Percentiles rank a stretch among this genome's conserved stretches.
These are phyloP conservation scores for Zymoseptoria brevis DNA, from an alignment of 2,329 filamentous ascomycete species.

Conservation along the genomic window DNA sequence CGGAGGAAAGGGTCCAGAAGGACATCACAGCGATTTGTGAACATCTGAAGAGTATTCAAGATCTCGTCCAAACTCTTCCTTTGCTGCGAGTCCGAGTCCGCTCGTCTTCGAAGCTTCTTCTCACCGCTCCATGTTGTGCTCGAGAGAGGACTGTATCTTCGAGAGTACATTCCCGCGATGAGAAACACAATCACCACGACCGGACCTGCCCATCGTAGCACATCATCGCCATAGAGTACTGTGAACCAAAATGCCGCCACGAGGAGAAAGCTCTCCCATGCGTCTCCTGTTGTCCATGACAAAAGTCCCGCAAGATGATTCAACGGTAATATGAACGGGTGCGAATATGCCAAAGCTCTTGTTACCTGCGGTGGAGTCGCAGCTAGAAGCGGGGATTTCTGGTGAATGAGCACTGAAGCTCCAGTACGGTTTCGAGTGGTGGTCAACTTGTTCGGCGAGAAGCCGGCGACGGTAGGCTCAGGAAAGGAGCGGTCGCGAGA, in stretches of 20 bases:
- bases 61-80: slow-evolving; percentile 97
- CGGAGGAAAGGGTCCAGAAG: slow-evolving; percentile 80
- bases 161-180: slow-evolving; percentile 86
- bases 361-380: slow-evolving; percentile 94
- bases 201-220: slow-evolving; percentile 76
- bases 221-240: slow-evolving; percentile 74
- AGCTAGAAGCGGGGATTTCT: slow-evolving; percentile 87
- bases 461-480: slow-evolving; percentile 74
- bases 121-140: slow-evolving; percentile 70
- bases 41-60: slow-evolving; percentile 81
- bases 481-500: slow-evolving; percentile 11
- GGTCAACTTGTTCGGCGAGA: slow-evolving; percentile 73
- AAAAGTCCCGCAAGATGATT: slow-evolving; percentile 78
- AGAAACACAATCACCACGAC: slow-evolving; percentile 70
- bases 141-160: slow-evolving; percentile 81
- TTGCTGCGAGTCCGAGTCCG: slow-evolving; percentile 53
- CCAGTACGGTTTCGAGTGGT: slow-evolving; percentile 13
- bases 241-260: slow-evolving; percentile 78
- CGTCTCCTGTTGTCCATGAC: slow-evolving; percentile 88
- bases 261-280: slow-evolving; percentile 94
- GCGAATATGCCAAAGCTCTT: slow-evolving; percentile 86
- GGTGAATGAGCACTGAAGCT: slow-evolving; percentile 71
- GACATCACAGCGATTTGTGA: slow-evolving; percentile 87
- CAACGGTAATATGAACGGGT: slow-evolving; percentile 83
- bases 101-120: slow-evolving; percentile 49